Percentiles rank a stretch among this genome's conserved stretches.
phyloP scores from a whole-genome alignment of 805 yeast genomes.

The Candida anglica region DNA sequence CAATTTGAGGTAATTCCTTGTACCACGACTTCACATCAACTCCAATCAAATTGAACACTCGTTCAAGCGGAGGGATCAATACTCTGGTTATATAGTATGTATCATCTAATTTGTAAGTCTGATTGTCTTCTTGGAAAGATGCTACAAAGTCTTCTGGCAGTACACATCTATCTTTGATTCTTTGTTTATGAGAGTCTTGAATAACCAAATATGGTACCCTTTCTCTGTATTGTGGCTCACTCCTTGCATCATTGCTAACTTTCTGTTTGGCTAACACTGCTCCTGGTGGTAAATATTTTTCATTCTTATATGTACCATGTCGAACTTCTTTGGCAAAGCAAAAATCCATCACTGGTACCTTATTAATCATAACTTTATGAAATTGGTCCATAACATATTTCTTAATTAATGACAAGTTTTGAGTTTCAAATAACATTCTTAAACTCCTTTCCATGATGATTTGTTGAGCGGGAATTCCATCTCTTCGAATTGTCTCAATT shows the following conservation, averaged over 20 bases:
- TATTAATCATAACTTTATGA: slow-evolving; percentile 56
- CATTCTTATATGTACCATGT: slow-evolving; percentile 76
- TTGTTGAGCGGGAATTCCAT: slow-evolving; percentile 91
- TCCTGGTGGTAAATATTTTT: slow-evolving; percentile 80
- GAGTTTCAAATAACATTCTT: slow-evolving; percentile 64
- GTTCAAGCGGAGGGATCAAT: slow-evolving; percentile 82
- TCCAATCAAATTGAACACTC: slow-evolving; percentile 80
- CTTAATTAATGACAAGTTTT: slow-evolving; percentile 69
- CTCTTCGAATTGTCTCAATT: slow-evolving; percentile 89
- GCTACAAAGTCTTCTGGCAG: slow-evolving; percentile 72
- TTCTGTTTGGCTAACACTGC: slow-evolving; percentile 72
- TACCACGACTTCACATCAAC: slow-evolving; percentile 80
- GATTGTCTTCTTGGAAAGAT: slow-evolving; percentile 22
- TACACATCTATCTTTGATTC: slow-evolving; percentile 72
- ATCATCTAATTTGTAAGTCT: slow-evolving; percentile 55
- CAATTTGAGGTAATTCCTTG: slow-evolving; percentile 51
- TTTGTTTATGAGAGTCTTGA: slow-evolving; percentile 48
- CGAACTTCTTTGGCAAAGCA: slow-evolving; percentile 90
- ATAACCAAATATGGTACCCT: slow-evolving; percentile 84
- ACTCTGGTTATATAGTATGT: slow-evolving; percentile 84
- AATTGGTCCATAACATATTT: slow-evolving; percentile 63
- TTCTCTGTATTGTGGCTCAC: slow-evolving; percentile 85
- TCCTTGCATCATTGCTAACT: slow-evolving; percentile 60
- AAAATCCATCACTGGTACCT: slow-evolving; percentile 72
- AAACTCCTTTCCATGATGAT: slow-evolving; percentile 71